Evolutionary conservation across 2,329 filamentous ascomycete species (phyloP), one percentile per base, ranked within the genome.

Genomic region (Botrytis sinoallii): DNA sequence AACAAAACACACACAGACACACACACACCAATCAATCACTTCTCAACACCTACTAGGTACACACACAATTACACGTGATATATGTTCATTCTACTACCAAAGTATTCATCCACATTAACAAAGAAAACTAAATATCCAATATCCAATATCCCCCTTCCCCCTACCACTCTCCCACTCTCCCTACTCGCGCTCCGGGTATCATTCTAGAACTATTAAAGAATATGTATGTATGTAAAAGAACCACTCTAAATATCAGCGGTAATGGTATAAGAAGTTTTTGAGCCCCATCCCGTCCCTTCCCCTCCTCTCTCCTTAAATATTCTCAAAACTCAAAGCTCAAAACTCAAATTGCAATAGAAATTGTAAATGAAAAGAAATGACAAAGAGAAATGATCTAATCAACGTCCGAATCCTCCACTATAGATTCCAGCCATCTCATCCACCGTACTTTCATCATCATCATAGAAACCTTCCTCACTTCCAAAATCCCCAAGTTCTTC

Each of bases 391-490:
- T 42, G 32, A 35, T n/a, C 40, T 6, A 14, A 72, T 57, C 9
- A 67, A 52, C 44, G 67, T 25, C 67, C 63, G 20, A 75, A 67
- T 35, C 67, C 52, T 32, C 70, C 75, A 25, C 73, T 71, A 63
- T 74, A 77, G 55, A 74, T 67, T 42, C 71, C 67, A 8, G 55
- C 52, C 63, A 69, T 71, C 18, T 67, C 75, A 63, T 77, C 77
- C 40, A 74, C 73, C 22, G 71, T 74, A 74, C 79, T 79, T 75
- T 80, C 79, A 74, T 81, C 80, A 76, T 81, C 80, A 74, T 81
- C 80, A 74, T 81, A 81, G 73, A 81, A 81, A 9, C 80, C 80
- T 25, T 79, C 79, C 73, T 81, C 80, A 40, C 76, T 79, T 78
- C 71, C 71, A 25, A 68, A 69, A 32, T 73, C 71, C 14, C 71